phyloP scores from a whole-genome alignment of 2,329 filamentous ascomycete genomes.

The Magnaporthiopsis incrustans region DNA sequence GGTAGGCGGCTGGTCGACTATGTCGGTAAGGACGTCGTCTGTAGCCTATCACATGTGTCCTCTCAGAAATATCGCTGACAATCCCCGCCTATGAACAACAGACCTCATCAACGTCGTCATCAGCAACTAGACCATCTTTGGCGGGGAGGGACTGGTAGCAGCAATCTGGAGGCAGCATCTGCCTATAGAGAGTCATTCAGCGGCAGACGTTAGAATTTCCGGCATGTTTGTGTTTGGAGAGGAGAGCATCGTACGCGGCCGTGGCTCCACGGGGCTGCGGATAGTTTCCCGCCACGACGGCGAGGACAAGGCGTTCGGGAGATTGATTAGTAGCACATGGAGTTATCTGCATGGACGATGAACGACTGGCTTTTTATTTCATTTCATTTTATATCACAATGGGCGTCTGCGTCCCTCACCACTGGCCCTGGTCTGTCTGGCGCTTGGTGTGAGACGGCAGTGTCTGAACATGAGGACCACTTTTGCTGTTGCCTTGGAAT shows the following conservation, averaged over 20 bases:
- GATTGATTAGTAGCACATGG: neutral
- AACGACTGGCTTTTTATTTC: neutral
- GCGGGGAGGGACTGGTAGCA: neutral
- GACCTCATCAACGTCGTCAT: neutral
- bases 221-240: neutral
- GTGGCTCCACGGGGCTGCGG: neutral
- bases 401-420: neutral
- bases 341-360: neutral
- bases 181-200: neutral
- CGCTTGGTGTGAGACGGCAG: neutral
- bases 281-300: neutral
- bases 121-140: neutral
- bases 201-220: neutral
- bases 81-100: neutral
- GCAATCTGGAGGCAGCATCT: neutral
- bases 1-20: conserved; percentile 79
- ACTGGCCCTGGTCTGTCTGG: too few relatives aligned
- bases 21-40: conserved; percentile 51
- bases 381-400: too few relatives aligned
- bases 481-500: neutral
- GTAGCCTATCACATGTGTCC: neutral
- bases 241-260: neutral
- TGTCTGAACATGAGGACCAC: neutral
- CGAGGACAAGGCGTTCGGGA: neutral
- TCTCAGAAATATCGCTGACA: neutral